These are phyloP conservation scores for Dentipellis sp. DNA, from an alignment of 768 basidiomycete genomes.

Conservation along the genomic window DNA sequence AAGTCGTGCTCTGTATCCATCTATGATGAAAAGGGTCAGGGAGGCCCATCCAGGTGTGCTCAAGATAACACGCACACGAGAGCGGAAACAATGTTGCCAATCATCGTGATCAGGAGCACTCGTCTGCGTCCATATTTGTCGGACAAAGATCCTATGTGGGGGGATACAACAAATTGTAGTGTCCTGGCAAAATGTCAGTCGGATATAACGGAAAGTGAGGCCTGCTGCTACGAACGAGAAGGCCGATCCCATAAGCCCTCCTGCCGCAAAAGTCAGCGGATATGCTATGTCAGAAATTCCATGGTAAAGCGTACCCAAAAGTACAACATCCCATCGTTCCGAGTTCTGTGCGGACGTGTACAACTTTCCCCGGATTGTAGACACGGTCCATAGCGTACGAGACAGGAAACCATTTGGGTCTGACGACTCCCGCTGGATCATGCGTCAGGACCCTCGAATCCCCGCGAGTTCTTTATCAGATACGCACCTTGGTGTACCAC, in stretches of 20 bases:
- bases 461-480: background rate
- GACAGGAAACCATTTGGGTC: slow-evolving; percentile 66
- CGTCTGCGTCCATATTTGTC: slow-evolving; percentile 87
- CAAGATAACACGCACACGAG: slow-evolving; percentile 47
- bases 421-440: slow-evolving; percentile 55
- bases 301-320: slow-evolving; percentile 53
- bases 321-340: slow-evolving; percentile 86
- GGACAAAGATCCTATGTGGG: slow-evolving; percentile 72
- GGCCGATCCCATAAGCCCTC: slow-evolving; percentile 87
- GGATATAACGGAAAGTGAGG: background rate
- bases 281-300: background rate
- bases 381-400: slow-evolving; percentile 58
- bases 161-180: slow-evolving; percentile 78
- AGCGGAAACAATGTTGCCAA: slow-evolving; percentile 90
- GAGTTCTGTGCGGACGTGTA: slow-evolving; percentile 53
- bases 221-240: slow-evolving; percentile 60
- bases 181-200: slow-evolving; percentile 34
- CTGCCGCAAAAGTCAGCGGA: slow-evolving; percentile 22
- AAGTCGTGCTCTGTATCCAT: slow-evolving; percentile 86
- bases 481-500: slow-evolving; percentile 73
- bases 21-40: slow-evolving; percentile 28
- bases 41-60: slow-evolving; percentile 1
- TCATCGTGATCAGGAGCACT: slow-evolving; percentile 79
- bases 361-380: slow-evolving; percentile 54
- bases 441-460: background rate